These are phyloP conservation scores for Austroboletus festivus DNA, from an alignment of 768 basidiomycete genomes.

Conservation along the genomic window DNA sequence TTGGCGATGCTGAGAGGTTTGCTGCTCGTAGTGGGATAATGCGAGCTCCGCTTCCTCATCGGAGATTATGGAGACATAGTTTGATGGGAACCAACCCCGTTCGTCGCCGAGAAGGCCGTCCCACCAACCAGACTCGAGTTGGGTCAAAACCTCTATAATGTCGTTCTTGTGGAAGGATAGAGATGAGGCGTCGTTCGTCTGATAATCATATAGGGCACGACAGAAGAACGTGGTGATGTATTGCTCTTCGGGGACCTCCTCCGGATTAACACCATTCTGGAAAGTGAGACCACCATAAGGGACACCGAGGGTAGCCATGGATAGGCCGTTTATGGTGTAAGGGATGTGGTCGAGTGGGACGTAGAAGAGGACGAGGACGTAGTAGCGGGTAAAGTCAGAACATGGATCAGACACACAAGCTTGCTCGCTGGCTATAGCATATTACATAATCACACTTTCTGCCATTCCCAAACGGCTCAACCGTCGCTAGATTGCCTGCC, in stretches of 20 bases:
- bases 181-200: constrained; percentile 83
- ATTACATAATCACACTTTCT: constrained; percentile 27
- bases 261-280: constrained; percentile 22
- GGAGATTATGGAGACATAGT: constrained; percentile 80
- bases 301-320: constrained; percentile 27
- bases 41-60: constrained; percentile 78
- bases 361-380: constrained; percentile 11
- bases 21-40: constrained; percentile 36
- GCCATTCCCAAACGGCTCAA: not conserved
- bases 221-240: constrained; percentile 77
- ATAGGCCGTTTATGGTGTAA: constrained; percentile 1
- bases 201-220: constrained; percentile 88
- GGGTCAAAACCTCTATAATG: constrained; percentile 90
- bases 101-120: constrained; percentile 88
- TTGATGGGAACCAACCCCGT: constrained; percentile 96
- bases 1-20: constrained; percentile 12
- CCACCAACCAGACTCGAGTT: constrained; percentile 97
- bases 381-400: constrained; percentile 9
- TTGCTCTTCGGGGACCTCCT: constrained; percentile 49
- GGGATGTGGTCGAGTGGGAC: not conserved
- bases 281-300: constrained; percentile 20
- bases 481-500: constrained; percentile 16
- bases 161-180: constrained; percentile 85
- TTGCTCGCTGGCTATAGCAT: constrained; percentile 6
- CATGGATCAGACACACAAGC: constrained; percentile 14